Conservation (phyloP, 352 stramenopile species). For the Blastocystis sp. region DNA sequence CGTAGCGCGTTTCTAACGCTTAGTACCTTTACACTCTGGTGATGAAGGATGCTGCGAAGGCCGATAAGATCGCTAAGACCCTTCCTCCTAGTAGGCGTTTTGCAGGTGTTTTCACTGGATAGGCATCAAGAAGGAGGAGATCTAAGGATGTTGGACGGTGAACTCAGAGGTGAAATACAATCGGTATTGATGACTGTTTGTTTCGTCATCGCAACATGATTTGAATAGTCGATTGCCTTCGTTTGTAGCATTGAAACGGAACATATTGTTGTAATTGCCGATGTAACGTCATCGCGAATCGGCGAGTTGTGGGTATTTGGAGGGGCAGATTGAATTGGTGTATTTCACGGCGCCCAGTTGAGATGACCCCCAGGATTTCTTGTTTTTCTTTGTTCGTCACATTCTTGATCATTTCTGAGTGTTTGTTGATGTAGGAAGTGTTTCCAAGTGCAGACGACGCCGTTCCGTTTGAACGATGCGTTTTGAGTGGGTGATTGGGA, state of each 20-base stretch:
- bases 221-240: not conserved
- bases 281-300: not conserved
- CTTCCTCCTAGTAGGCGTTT: conserved; percentile 51
- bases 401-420: conserved; percentile 54
- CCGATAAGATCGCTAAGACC: conserved; percentile 38
- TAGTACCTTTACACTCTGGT: conserved; percentile 57
- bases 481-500: not conserved
- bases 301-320: too few relatives aligned
- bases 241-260: not conserved
- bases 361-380: conserved; percentile 4
- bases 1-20: not conserved
- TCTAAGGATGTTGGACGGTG: conserved; percentile 10
- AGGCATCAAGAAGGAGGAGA: conserved; percentile 13
- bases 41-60: conserved; percentile 53
- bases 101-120: not conserved
- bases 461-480: too few relatives aligned
- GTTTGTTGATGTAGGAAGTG: conserved; percentile 12
- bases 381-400: conserved; percentile 14
- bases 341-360: not conserved
- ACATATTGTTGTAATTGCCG: not conserved
- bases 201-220: not conserved
- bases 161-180: conserved; percentile 47
- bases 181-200: conserved; percentile 28
- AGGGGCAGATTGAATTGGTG: too few relatives aligned
- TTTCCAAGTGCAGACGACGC: too few relatives aligned